These are phyloP conservation scores for Sorghum bicolor DNA, from an alignment of 176 grass and related monocot species.

Conservation along the genomic window Sorghum_bicolor_NCBIv3 NC_012870.2:26853001-26853500, in stretches of 20 bases:
- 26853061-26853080: conserved; percentile 36
- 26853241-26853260: background rate
- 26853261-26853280: conserved; percentile 27
- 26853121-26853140: background rate
- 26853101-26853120: background rate
- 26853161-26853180: conserved; percentile 20
- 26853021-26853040: conserved; percentile 25
- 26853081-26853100: conserved; percentile 25
- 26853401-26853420: conserved; percentile 55
- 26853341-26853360: background rate
- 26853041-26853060: conserved; percentile 38
- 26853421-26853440: conserved; percentile 65
- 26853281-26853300: conserved; percentile 49
- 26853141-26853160: background rate
- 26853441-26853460: conserved; percentile 50
- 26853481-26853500: conserved; percentile 48
- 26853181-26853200: conserved; percentile 36
- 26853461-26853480: conserved; percentile 58
- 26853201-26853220: conserved; percentile 13
- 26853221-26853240: background rate
- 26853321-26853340: background rate
- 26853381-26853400: conserved; percentile 43
- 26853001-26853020: conserved; percentile 34
- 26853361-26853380: conserved; percentile 54
- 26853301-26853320: conserved; percentile 10